Evolutionary conservation across 768 basidiomycete species (phyloP), one percentile per base, ranked within the genome.

Genomic region (Ramaria sp.): DNA sequence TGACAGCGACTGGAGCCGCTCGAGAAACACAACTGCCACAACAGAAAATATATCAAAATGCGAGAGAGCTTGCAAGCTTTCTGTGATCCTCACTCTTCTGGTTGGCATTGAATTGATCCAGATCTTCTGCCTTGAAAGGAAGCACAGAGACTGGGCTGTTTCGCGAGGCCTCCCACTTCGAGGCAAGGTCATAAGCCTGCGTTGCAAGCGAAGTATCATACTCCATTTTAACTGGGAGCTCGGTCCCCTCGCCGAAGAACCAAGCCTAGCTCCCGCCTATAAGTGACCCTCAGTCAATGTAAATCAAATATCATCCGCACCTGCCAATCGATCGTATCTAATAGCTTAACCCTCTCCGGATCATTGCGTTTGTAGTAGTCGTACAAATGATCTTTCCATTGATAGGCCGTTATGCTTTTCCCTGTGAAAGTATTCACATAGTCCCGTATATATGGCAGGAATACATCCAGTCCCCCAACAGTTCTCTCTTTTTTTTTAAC

Each of bases 351-450:
- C 64, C 85, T 84, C 57, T 84, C 68, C 0, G 76, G 79, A 27
- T 81, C 81, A 58, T 86, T 66, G 53, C 72, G 73, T 48, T 70
- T 68, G 70, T 78, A 95, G 68, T 84, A 93, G 6, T 62, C 72
- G 63, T 85, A 89, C 12, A 95, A 70, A 64, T 94, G 88, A 0
- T 73, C 72, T 63, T 88, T 87, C 91, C 91, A 95, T 61, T 91
- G 76, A 30, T 81, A 73, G 0, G 91, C 92, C 12, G 84, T 85
- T 66, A 93, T 91, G 60, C 86, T 88, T 68, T 83, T 79, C 7
- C 90, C 87, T 63, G 81, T 83, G 70, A 86, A 95, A 0, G 85
- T 88, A 53, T 76, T 73, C 45, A 89, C 87, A 65, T 95, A 95
- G 66, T 90, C 81, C 61, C 77, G 80, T 52, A 88, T 79, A 64